Evolutionary conservation across 2,329 filamentous ascomycete species (phyloP), one percentile per base, ranked within the genome.

Genomic region (Cryoendolithus antarcticus): DNA sequence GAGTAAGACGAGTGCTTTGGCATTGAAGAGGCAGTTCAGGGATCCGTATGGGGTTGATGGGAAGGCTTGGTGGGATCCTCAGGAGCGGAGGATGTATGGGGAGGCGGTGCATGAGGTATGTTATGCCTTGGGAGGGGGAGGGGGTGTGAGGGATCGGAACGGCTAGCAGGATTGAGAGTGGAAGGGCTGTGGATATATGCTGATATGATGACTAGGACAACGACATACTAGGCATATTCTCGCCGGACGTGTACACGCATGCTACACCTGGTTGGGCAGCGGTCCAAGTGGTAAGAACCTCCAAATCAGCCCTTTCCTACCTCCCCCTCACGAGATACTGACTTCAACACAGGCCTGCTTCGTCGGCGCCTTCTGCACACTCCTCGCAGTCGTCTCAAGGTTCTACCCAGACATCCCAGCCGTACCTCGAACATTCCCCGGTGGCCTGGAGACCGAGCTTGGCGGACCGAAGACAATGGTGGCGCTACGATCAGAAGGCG

Each of bases 71-170:
- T 96, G 86, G 85, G 89, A 98, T 66, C 82, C 86, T 63, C 91
- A 98, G 67, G 91, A 96, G 64, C 80, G 88, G 60, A 78, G 91
- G 56, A 96, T 98, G 72, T 96, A 84, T 61, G 88, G 88, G 63
- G 93, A 98, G 65, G 85, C 89, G 9, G 77, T 93, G 38, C 89
- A 98, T 63, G 93, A 98, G 39, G 39, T 41, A 32, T 32, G 30
- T 32, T 19, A 19, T 19, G 15, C 30, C 12, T n/a, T 32, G 30
- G 30, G 30, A 32, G 12, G 12, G 30, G 30, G 10, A 32, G 30
- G 12, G 12, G 12, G 30, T n/a, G 15, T 19, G 15, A 19, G 15
- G 15, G 30, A 40, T 30, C 21, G 30, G 21, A 6, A 27, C 28
- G 6, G 9, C 9, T 5, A 4, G 4, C 9, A 10, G 24, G 7